These are phyloP conservation scores for Hypholoma sublateritium DNA, from an alignment of 768 basidiomycete species.

Conservation along the genomic window DNA sequence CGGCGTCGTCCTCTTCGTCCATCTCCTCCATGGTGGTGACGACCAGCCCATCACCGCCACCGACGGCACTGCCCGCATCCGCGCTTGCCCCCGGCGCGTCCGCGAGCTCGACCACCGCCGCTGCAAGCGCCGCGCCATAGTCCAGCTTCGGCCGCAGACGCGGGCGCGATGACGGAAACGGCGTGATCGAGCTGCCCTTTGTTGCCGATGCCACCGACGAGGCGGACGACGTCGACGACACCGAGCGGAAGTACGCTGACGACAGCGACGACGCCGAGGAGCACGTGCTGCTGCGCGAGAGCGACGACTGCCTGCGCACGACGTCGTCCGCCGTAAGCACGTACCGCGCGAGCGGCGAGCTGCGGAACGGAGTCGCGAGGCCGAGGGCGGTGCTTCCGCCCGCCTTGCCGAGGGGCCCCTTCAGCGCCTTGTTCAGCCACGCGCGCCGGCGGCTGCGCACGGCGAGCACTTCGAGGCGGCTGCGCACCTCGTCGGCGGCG, in stretches of 20 bases:
- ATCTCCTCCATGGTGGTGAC: constrained; percentile 9
- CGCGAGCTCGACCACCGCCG: constrained; percentile 4
- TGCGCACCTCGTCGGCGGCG: constrained; percentile 36
- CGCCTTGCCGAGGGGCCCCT: constrained; percentile 12
- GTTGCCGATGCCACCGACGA: constrained; percentile 8
- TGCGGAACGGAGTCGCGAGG: constrained; percentile 47
- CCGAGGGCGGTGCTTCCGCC: constrained; percentile 29
- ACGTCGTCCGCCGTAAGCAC: constrained; percentile 40
- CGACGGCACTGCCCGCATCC: not conserved
- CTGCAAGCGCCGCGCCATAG: constrained; percentile 8
- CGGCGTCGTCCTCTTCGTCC: constrained; percentile 8
- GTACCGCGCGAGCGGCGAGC: constrained; percentile 48
- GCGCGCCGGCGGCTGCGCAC: constrained; percentile 61
- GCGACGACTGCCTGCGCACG: constrained; percentile 18
- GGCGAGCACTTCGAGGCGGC: constrained; percentile 49
- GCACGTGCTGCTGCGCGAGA: not conserved
- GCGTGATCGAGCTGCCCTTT: constrained; percentile 5
- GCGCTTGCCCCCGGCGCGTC: not conserved
- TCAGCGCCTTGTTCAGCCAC: constrained; percentile 57
- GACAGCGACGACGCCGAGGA: constrained; percentile 5
- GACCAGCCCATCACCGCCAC: not conserved
- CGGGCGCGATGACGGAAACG: constrained; percentile 10
- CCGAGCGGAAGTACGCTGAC: constrained; percentile 7
- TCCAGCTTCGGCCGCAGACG: constrained; percentile 15
- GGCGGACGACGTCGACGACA: constrained; percentile 8